Conservation (phyloP, 768 basidiomycete species). For the Tubosaeta brunneosetosa region DNA sequence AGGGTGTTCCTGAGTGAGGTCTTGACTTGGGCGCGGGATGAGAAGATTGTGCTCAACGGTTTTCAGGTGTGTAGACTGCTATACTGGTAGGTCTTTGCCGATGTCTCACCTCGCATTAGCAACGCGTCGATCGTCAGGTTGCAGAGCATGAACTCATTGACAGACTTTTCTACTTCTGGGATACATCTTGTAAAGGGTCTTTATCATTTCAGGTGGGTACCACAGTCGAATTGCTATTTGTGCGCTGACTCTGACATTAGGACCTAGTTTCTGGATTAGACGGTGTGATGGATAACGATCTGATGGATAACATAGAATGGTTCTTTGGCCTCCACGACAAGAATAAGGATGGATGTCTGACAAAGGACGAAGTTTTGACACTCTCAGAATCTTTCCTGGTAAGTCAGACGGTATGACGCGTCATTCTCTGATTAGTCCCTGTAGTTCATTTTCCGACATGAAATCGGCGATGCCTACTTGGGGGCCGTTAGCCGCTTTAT, state of each 20-base stretch:
- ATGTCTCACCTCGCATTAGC: constrained; percentile 37
- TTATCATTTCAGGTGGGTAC: constrained; percentile 77
- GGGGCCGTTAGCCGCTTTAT: constrained; percentile 96
- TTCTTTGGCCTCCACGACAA: constrained; percentile 96
- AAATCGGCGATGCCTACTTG: constrained; percentile 93
- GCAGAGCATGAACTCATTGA: constrained; percentile 97
- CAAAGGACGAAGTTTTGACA: constrained; percentile 95
- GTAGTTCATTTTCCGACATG: constrained; percentile 97
- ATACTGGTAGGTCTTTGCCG: constrained; percentile 1
- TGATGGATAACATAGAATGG: constrained; percentile 99
- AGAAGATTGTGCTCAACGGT: constrained; percentile 87
- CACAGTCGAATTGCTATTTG: not conserved
- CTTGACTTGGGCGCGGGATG: constrained; percentile 93
- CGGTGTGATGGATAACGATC: constrained; percentile 89
- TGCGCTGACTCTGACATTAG: constrained; percentile 36
- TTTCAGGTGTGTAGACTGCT: constrained; percentile 57
- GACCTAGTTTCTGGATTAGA: constrained; percentile 87
- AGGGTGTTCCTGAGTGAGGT: constrained; percentile 86
- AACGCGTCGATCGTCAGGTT: constrained; percentile 83
- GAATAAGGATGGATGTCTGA: constrained; percentile 91
- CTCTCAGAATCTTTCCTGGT: constrained; percentile 93
- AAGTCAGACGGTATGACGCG: not conserved
- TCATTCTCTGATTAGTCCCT: constrained; percentile 3
- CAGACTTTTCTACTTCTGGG: constrained; percentile 93
- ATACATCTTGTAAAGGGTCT: constrained; percentile 72